Base-by-base conservation (phyloP, 768 basidiomycete species). In the Lenzites betulinus region DNA sequence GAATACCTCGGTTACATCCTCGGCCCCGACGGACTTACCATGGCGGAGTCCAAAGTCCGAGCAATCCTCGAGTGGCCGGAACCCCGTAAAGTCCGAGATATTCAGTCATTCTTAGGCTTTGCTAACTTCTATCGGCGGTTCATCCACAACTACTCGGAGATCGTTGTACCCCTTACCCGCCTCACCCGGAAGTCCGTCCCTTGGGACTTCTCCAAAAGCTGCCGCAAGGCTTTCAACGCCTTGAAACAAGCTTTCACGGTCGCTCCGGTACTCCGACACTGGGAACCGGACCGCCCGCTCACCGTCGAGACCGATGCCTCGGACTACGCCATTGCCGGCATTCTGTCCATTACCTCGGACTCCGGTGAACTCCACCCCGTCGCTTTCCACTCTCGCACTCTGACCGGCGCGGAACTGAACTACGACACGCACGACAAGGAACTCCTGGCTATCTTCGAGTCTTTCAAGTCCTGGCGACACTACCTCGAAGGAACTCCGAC, bases 371-470 rank as follows among this genome's bases (percentile, higher is more conserved):
- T 70, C 54, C 74, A 72, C 39, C 73, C 76, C 1, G 54, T 78
- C 20, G 70, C 67, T 0, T 79, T 69, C 61, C 63, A 64, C 48
- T 77, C 74, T 5, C 60, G 69, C 6, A 69, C 49, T 13, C 44
- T 77, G 7, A 58, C 23, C 23, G 46, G 66, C 0, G 67, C 77
- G 0, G 76, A 86, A 64, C 28, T 67, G 1, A 84, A 83, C 65
- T 84, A 85, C 60, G 70, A 80, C 15, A 76, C 80, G 20, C 74
- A 82, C 58, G 76, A 86, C 59, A 78, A 80, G 62, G 83, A 85
- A 70, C 67, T 83, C 15, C 71, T 83, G 0, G 79, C 78, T 1
- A 75, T 84, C 47, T 67, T 83, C 7, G 64, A 71, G 3, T 63
- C 70, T 0, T 72, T 77, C 50, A 41, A 53, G 13, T 30, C 65